Base-by-base conservation (phyloP, 2,329 filamentous ascomycete species). In the Calycina herbarum region DNA sequence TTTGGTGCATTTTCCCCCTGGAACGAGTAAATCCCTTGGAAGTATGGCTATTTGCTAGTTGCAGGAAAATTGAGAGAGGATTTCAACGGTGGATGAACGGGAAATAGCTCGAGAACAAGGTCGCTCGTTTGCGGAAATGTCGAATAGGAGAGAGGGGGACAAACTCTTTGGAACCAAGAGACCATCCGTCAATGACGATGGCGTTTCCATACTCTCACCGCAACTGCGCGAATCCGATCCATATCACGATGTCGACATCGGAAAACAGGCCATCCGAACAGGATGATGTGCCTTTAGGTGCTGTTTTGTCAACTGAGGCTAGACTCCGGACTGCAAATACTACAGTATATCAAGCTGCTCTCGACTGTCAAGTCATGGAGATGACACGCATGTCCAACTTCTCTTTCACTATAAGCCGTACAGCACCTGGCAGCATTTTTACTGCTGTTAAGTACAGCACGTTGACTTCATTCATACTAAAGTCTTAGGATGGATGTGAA, bases 241-340 rank as follows among this genome's bases (percentile, higher is more conserved):
- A 51, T 51, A 51, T 17, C 17, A n/a, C 45, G 45, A 24, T 5
- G 6, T 51, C 45, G 45, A 51, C 17, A 13, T 51, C 45, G 33
- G 33, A n/a, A 13, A 24, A 51, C 45, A 17, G 10, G 66, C 68
- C 68, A 24, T 57, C 64, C 13, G 51, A 64, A 51, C 24, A 61
- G 7, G 45, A 42, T 4, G 29, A 15, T 10, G 48, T 57, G 29
- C 66, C 66, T 1, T n/a, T 64, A 20, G 64, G 64, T 13, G 42
- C 66, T 15, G 35, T 62, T 4, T 48, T 66, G 0, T 64, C 66
- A n/a, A 56, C 17, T 5, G 38, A 58, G 1, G 24, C 33, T n/a
- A 42, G 62, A 35, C 38, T 66, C 27, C 68, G 64, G 66, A 64
- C n/a, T 13, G 64, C 62, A 1, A 64, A 67, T 35, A 68, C 68